These are phyloP conservation scores for Arachis monticola DNA, from an alignment of 331 rosid genomes.

Conservation along the genomic window DNA sequence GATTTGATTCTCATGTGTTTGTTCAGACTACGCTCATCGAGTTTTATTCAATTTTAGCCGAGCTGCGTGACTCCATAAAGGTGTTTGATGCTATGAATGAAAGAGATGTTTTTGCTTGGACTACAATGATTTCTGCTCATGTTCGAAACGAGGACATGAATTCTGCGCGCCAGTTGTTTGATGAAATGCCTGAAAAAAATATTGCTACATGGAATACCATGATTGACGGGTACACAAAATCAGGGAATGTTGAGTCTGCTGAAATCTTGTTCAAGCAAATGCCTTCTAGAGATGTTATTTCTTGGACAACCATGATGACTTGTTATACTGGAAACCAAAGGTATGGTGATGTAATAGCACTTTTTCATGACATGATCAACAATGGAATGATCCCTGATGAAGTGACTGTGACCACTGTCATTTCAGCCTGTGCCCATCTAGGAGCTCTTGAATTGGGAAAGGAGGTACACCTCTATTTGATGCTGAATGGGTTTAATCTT, in stretches of 20 bases:
- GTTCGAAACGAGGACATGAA: slow-evolving; percentile 54
- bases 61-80: slow-evolving; percentile 43
- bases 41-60: slow-evolving; percentile 57
- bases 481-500: slow-evolving; percentile 60
- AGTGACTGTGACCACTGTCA: slow-evolving; percentile 61
- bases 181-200: slow-evolving; percentile 57
- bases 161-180: slow-evolving; percentile 60
- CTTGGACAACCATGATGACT: slow-evolving; percentile 78
- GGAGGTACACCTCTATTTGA: slow-evolving; percentile 60
- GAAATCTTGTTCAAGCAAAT: slow-evolving; percentile 60
- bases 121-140: slow-evolving; percentile 60
- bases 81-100: slow-evolving; percentile 76
- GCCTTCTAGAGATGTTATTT: slow-evolving; percentile 66
- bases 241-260: slow-evolving; percentile 54
- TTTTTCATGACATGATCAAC: slow-evolving; percentile 58
- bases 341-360: slow-evolving; percentile 52
- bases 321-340: slow-evolving; percentile 64
- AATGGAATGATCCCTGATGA: slow-evolving; percentile 65
- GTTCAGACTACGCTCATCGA: slow-evolving; percentile 78
- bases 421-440: slow-evolving; percentile 81
- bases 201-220: slow-evolving; percentile 71
- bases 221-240: slow-evolving; percentile 76
- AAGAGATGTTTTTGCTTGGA: slow-evolving; percentile 81
- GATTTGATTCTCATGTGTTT: slow-evolving; percentile 64
- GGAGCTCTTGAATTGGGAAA: slow-evolving; percentile 83